Evolutionary conservation across 1,139 yeast genomes (phyloP).

Genomic region (Kazachstania sp.): DNA sequence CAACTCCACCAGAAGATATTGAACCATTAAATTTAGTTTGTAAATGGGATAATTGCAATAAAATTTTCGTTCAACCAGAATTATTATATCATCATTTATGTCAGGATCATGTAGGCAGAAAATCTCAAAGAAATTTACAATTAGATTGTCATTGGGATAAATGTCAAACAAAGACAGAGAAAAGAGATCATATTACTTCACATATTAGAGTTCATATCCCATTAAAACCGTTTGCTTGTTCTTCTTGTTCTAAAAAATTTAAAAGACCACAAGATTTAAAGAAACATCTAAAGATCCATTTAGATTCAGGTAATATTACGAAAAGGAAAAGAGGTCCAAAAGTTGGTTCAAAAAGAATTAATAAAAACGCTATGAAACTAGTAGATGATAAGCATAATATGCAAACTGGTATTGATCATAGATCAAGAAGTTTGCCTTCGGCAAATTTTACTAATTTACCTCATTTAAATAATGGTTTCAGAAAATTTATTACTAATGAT

Average conservation of each 20-base stretch:
- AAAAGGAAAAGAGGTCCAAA: conserved; percentile 28
- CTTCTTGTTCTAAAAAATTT: conserved; percentile 69
- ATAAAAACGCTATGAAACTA: conserved; percentile 6
- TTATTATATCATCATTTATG: conserved; percentile 76
- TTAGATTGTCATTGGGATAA: conserved; percentile 80
- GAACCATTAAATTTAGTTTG: conserved; percentile 38
- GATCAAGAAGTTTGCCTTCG: conserved; percentile 1
- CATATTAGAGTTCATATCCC: conserved; percentile 94
- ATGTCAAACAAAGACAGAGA: conserved; percentile 71
- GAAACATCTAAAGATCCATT: conserved; percentile 79
- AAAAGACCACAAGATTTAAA: conserved; percentile 95
- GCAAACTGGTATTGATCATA: not conserved
- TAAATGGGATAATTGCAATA: conserved; percentile 62
- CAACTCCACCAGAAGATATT: not conserved
- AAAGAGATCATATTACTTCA: conserved; percentile 92
- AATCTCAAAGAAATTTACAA: conserved; percentile 69
- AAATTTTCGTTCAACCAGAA: conserved; percentile 58
- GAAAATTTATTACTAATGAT: conserved; percentile 19
- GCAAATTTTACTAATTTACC: conserved; percentile 4
- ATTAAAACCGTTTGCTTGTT: conserved; percentile 79
- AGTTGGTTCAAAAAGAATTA: conserved; percentile 17
- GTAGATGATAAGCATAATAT: not conserved
- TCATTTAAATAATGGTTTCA: conserved; percentile 16
- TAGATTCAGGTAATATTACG: conserved; percentile 16
- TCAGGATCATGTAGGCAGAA: conserved; percentile 85